Conservation (phyloP, 805 yeast genomes). For the Saccharomycopsis sp. region DNA sequence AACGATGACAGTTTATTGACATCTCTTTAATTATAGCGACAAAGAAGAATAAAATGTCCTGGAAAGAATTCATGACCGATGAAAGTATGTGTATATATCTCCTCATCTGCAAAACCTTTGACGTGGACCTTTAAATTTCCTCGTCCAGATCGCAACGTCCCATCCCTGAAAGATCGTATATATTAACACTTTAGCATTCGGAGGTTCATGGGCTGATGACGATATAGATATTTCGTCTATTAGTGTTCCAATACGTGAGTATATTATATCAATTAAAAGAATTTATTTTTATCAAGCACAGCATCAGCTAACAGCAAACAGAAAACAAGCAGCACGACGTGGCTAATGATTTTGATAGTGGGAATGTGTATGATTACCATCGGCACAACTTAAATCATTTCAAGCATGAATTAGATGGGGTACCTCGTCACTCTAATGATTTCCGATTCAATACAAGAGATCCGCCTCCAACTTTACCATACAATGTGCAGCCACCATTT, state of each 20-base stretch:
- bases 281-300: neutral
- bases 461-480: slow-evolving; percentile 11
- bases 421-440: neutral
- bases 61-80: slow-evolving; percentile 16
- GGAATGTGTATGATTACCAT: slow-evolving; percentile 7
- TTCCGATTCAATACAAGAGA: neutral
- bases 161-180: neutral
- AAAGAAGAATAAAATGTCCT: slow-evolving; percentile 19
- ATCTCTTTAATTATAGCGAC: neutral
- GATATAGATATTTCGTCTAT: slow-evolving; percentile 59
- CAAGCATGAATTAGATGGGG: neutral
- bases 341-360: neutral
- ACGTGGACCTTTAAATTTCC: neutral
- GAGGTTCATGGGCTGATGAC: slow-evolving; percentile 65
- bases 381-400: slow-evolving; percentile 9
- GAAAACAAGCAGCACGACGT: neutral
- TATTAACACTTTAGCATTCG: slow-evolving; percentile 20
- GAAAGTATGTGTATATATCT: slow-evolving; percentile 11
- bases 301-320: neutral
- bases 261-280: too few relatives aligned
- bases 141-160: neutral
- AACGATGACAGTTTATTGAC: neutral
- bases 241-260: slow-evolving; percentile 35
- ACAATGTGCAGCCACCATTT: slow-evolving; percentile 45
- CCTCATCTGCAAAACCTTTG: neutral